Percentiles rank a stretch among this genome's conserved stretches.
phyloP scores from a whole-genome alignment of 352 stramenopile species.

The Globisporangium yorkense region DNA sequence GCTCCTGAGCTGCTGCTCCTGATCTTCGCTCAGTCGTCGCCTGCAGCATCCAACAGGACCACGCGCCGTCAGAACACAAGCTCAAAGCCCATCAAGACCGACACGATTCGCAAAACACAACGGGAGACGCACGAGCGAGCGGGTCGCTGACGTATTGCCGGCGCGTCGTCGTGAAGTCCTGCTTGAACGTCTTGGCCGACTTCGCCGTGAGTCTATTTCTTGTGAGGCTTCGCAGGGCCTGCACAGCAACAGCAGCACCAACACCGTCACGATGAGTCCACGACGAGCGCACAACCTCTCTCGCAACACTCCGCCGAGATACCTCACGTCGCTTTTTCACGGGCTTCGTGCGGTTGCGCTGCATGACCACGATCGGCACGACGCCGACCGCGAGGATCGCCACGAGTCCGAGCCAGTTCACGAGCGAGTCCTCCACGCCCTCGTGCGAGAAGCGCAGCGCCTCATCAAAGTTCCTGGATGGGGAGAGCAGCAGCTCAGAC shows the following conservation, averaged over 20 bases:
- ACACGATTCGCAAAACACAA: neutral
- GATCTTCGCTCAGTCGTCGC: neutral
- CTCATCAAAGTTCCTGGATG: slow-evolving; percentile 68
- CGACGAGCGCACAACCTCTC: neutral
- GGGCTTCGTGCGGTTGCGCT: slow-evolving; percentile 64
- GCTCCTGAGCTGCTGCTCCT: neutral
- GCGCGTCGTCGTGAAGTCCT: slow-evolving; percentile 37
- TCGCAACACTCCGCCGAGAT: slow-evolving; percentile 10
- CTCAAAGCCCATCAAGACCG: too few relatives aligned
- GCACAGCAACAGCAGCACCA: slow-evolving; percentile 1
- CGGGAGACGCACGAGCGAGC: slow-evolving; percentile 15
- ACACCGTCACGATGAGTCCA: neutral
- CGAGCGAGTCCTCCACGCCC: slow-evolving; percentile 61
- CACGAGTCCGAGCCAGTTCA: slow-evolving; percentile 66
- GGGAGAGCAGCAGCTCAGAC: neutral
- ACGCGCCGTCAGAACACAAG: neutral
- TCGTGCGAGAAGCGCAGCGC: slow-evolving; percentile 58
- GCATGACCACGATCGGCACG: slow-evolving; percentile 63
- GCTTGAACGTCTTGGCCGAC: slow-evolving; percentile 41
- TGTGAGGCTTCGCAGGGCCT: slow-evolving; percentile 65
- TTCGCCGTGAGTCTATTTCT: slow-evolving; percentile 69
- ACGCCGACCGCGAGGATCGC: slow-evolving; percentile 46
- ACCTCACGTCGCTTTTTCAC: slow-evolving; percentile 74
- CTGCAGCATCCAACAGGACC: neutral
- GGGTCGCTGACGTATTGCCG: slow-evolving; percentile 49